Conservation (phyloP, 2,329 filamentous ascomycete species). For the Lachnellula subtilissima region DNA sequence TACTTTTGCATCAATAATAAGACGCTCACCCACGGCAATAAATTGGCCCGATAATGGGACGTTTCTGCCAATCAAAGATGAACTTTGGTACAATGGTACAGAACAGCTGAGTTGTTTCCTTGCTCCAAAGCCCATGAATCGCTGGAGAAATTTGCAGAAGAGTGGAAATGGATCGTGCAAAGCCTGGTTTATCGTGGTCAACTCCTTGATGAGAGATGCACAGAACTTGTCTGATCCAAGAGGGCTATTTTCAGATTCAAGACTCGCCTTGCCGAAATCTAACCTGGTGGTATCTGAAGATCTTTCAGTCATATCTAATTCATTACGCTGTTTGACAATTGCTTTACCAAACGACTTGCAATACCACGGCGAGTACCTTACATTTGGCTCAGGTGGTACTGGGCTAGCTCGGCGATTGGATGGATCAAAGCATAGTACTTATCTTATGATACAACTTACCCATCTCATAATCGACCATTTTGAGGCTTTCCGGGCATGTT, state of each 20-base stretch:
- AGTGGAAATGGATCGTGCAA: slow-evolving; percentile 31
- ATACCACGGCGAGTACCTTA: slow-evolving; percentile 31
- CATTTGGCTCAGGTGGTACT: slow-evolving; percentile 16
- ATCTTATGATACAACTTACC: slow-evolving; percentile 9
- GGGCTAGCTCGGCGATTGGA: slow-evolving; percentile 22
- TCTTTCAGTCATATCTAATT: not conserved
- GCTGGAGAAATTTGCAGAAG: slow-evolving; percentile 31
- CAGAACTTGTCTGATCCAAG: slow-evolving; percentile 30
- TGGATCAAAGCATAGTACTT: slow-evolving; percentile 19
- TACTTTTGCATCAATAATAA: slow-evolving; percentile 36
- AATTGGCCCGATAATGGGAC: slow-evolving; percentile 34
- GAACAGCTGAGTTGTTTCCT: slow-evolving; percentile 30
- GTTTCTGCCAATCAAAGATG: slow-evolving; percentile 33
- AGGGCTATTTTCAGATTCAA: not conserved
- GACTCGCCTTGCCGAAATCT: not conserved
- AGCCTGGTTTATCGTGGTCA: slow-evolving; percentile 38
- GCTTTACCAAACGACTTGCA: slow-evolving; percentile 29
- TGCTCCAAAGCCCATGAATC: slow-evolving; percentile 24
- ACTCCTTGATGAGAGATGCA: slow-evolving; percentile 36
- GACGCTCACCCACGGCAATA: slow-evolving; percentile 34
- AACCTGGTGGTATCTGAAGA: not conserved
- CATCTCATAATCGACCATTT: slow-evolving; percentile 2
- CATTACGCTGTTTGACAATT: slow-evolving; percentile 23
- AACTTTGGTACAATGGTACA: slow-evolving; percentile 29
- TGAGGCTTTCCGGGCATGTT: not conserved